Evolutionary conservation across 305 asterid species (phyloP).

Genomic region (Rubia balearica): DNA sequence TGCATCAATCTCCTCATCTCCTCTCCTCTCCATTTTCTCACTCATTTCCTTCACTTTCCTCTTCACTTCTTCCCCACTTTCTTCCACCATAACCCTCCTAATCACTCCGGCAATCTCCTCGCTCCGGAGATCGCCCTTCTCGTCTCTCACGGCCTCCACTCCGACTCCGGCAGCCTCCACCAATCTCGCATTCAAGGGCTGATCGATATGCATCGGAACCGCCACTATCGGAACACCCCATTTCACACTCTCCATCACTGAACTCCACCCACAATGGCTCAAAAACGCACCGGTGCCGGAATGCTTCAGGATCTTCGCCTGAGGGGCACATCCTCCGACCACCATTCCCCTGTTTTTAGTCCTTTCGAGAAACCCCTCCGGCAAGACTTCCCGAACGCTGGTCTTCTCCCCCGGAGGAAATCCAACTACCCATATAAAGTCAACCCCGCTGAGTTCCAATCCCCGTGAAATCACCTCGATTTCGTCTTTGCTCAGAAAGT

Average conservation of each 20-base stretch:
- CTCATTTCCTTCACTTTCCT: slow-evolving; percentile 11
- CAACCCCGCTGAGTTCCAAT: slow-evolving; percentile 9
- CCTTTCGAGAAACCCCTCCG: slow-evolving; percentile 11
- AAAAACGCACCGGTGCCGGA: slow-evolving; percentile 6
- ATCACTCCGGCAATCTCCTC: slow-evolving; percentile 8
- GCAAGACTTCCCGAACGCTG: slow-evolving; percentile 4
- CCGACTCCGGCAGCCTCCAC: slow-evolving; percentile 12
- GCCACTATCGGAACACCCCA: slow-evolving; percentile 12
- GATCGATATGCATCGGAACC: slow-evolving; percentile 12
- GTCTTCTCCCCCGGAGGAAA: not conserved
- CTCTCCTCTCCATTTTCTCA: slow-evolving; percentile 7
- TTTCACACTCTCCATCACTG: slow-evolving; percentile 5
- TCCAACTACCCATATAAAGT: slow-evolving; percentile 7
- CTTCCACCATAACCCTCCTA: slow-evolving; percentile 8
- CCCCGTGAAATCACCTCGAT: slow-evolving; percentile 1
- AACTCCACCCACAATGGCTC: slow-evolving; percentile 11
- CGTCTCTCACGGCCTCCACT: slow-evolving; percentile 9
- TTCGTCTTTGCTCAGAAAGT: slow-evolving; percentile 2
- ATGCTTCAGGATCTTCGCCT: slow-evolving; percentile 8
- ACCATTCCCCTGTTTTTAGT: not conserved
- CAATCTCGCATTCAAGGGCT: slow-evolving; percentile 11
- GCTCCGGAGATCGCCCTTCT: slow-evolving; percentile 4
- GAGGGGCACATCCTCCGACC: slow-evolving; percentile 9
- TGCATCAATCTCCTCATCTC: slow-evolving; percentile 10
- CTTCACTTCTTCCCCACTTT: slow-evolving; percentile 4